A percentile compares a stretch with the other conserved stretches of the same genome.
These are phyloP conservation scores for Aegilops longissima DNA, from an alignment of 176 grass and related monocot species.

Conservation along the genomic window DNA sequence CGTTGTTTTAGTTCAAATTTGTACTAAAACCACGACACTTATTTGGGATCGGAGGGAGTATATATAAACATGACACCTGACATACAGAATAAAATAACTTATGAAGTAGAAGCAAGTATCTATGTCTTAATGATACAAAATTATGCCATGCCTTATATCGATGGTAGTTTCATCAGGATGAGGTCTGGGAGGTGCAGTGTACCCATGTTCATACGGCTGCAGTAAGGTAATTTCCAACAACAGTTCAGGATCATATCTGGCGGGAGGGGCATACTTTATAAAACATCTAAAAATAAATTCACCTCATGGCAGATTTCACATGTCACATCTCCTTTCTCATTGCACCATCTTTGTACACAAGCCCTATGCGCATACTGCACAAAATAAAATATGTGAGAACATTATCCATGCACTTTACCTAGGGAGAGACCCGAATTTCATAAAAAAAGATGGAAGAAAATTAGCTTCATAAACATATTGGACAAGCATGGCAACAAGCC, in stretches of 20 bases:
- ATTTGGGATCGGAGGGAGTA: too few species aligned
- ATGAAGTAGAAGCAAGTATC: slow-evolving; percentile 2
- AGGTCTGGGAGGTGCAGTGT: slow-evolving; percentile 70
- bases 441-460: neutral
- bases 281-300: slow-evolving; percentile 12
- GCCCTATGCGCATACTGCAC: slow-evolving; percentile 85
- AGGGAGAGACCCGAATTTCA: neutral
- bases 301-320: slow-evolving; percentile 91
- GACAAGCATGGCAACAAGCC: neutral
- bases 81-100: neutral
- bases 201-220: slow-evolving; percentile 83
- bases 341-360: slow-evolving; percentile 91
- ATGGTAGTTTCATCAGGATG: slow-evolving; percentile 89
- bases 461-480: slow-evolving; percentile 9
- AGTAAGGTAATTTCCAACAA: slow-evolving; percentile 30
- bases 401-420: slow-evolving; percentile 20
- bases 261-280: neutral
- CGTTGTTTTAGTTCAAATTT: too few species aligned
- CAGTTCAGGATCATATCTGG: neutral
- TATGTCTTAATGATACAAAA: slow-evolving; percentile 4
- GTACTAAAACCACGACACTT: too few species aligned
- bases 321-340: slow-evolving; percentile 87
- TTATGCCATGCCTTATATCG: slow-evolving; percentile 62
- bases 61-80: neutral
- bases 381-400: slow-evolving; percentile 27